phyloP scores from a whole-genome alignment of 192 early-diverging fungal species.

The Umbelopsis vinacea region DNA sequence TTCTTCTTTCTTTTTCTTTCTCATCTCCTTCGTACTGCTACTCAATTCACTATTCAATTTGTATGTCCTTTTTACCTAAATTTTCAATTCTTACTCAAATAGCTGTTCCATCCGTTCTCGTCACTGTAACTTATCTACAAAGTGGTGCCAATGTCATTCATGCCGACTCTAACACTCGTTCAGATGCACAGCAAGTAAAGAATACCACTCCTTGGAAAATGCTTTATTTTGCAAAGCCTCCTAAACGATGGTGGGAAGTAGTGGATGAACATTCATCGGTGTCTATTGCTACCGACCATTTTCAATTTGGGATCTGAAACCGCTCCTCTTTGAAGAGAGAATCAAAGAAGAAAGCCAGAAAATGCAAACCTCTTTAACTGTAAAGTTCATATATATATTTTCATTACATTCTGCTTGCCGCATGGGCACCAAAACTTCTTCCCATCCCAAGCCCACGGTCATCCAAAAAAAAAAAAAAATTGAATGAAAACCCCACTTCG shows the following conservation, averaged over 20 bases:
- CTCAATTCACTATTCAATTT: not conserved
- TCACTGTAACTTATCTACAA: not conserved
- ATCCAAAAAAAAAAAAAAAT: not conserved
- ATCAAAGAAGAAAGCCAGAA: no score
- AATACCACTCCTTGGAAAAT: not conserved
- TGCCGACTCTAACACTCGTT: not conserved
- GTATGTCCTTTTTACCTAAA: not conserved
- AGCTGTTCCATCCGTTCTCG: not conserved
- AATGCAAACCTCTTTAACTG: no score
- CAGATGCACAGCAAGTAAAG: not conserved
- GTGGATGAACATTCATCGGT: constrained; percentile 6
- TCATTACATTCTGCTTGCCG: not conserved
- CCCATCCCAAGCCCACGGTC: not conserved
- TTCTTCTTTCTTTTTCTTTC: constrained; percentile 1
- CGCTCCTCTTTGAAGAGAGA: not conserved
- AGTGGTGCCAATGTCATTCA: constrained; percentile 1
- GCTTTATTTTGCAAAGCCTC: constrained; percentile 5
- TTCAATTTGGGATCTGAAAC: constrained; percentile 14
- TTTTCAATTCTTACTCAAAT: not conserved
- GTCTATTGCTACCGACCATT: constrained; percentile 23
- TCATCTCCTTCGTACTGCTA: not conserved
- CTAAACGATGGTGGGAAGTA: constrained; percentile 18
- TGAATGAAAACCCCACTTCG: not conserved
- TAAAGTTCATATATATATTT: not conserved
- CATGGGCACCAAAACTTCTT: not conserved